Evolutionary conservation across 345 rosid species (phyloP).

Genomic region (Eucalyptus pumila): DNA sequence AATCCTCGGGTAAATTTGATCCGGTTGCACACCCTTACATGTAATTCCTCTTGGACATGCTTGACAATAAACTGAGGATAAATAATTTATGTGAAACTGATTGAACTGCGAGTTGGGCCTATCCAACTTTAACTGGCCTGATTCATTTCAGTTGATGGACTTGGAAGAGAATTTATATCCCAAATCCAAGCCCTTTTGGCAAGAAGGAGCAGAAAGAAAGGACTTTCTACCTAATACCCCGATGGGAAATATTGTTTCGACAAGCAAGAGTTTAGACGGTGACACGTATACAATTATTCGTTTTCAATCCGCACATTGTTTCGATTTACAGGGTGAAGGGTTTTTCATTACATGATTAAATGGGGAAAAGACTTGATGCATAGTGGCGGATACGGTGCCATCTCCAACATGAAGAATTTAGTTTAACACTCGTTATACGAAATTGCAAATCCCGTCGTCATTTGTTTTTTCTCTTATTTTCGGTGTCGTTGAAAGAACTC

Average conservation of each 20-base stretch:
- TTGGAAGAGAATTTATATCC: not conserved
- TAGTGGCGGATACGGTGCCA: not conserved
- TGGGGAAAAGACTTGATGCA: not conserved
- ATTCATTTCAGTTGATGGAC: not conserved
- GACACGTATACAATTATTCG: not conserved
- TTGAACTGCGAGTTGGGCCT: not conserved
- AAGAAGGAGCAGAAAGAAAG: not conserved
- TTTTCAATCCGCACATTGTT: not conserved
- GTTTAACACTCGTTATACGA: not conserved
- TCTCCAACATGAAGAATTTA: not conserved
- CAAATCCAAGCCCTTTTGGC: not conserved
- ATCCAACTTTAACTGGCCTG: not conserved
- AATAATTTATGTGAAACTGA: not conserved
- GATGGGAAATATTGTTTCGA: not conserved
- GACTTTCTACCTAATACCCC: not conserved
- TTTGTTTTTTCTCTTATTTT: not conserved
- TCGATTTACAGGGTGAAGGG: not conserved
- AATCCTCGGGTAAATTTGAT: rapidly evolving
- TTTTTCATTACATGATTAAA: not conserved
- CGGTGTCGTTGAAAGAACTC: not conserved
- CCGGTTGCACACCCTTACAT: no score
- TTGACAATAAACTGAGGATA: not conserved
- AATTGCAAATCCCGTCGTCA: not conserved
- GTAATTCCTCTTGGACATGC: not conserved
- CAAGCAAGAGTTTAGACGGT: not conserved